These are phyloP conservation scores for Sphagnum tenellum DNA, from an alignment of 225 moss, liverwort and hornwort genomes.

Conservation along the genomic window DNA sequence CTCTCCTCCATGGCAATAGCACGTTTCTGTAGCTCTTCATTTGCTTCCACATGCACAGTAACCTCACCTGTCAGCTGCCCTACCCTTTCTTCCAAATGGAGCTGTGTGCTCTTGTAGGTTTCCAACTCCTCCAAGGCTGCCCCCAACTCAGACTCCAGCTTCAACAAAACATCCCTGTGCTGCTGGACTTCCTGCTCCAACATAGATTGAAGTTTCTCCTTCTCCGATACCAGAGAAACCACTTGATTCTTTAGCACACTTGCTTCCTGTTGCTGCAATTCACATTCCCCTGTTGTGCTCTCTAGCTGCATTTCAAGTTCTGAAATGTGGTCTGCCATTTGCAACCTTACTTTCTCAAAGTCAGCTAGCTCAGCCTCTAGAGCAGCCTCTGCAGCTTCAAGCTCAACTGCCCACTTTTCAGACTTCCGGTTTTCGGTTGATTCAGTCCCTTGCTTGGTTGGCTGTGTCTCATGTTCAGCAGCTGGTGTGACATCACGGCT, in stretches of 20 bases:
- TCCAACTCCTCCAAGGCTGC: conserved; percentile 43
- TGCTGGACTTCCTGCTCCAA: conserved; percentile 42
- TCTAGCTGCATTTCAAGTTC: conserved; percentile 69
- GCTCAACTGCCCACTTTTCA: conserved; percentile 56
- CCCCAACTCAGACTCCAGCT: conserved; percentile 53
- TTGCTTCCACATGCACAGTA: conserved; percentile 24
- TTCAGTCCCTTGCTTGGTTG: conserved; percentile 43
- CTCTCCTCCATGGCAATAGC: conserved; percentile 39
- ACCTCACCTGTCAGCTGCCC: conserved; percentile 43
- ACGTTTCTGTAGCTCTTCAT: conserved; percentile 36
- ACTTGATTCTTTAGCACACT: conserved; percentile 22
- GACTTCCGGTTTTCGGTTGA: conserved; percentile 40
- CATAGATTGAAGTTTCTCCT: conserved; percentile 39
- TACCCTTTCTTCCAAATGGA: conserved; percentile 47
- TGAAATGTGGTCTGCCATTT: conserved; percentile 38
- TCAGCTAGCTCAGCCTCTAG: conserved; percentile 58
- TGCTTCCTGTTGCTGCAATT: conserved; percentile 35
- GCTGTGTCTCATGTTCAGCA: conserved; percentile 29
- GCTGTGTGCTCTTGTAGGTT: conserved; percentile 30
- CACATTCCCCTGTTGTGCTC: conserved; percentile 55
- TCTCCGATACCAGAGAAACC: conserved; percentile 30
- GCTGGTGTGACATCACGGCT: too few species aligned
- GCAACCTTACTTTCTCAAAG: conserved; percentile 57
- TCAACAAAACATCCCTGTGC: conserved; percentile 49
- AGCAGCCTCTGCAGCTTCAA: conserved; percentile 51